phyloP scores from a whole-genome alignment of 2,329 filamentous ascomycete species.

The Rutstroemia sp. region DNA sequence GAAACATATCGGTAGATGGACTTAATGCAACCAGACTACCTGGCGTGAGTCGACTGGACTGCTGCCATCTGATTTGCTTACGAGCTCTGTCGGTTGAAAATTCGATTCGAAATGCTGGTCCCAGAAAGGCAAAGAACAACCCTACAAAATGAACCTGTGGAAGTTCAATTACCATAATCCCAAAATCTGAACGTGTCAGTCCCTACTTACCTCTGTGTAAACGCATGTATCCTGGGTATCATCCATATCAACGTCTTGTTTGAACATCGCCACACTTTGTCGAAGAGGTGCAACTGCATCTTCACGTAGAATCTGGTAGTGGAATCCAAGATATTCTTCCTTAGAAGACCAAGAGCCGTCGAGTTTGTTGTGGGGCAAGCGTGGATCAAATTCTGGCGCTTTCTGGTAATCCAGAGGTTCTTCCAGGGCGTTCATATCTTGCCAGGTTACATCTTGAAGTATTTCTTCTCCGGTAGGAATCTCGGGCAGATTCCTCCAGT shows the following conservation, averaged over 20 bases:
- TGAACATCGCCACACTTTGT: conserved; percentile 53
- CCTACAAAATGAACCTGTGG: conserved; percentile 58
- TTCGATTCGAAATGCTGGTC: conserved; percentile 58
- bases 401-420: conserved; percentile 22
- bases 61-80: conserved; percentile 58
- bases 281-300: conserved; percentile 66
- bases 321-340: conserved; percentile 60
- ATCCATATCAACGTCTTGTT: conserved; percentile 41
- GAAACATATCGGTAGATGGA: conserved; percentile 52
- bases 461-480: conserved; percentile 49
- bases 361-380: conserved; percentile 42
- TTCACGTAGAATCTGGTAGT: conserved; percentile 70
- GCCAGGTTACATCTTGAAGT: conserved; percentile 22
- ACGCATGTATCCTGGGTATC: conserved; percentile 55
- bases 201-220: conserved; percentile 56
- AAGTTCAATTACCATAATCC: neutral
- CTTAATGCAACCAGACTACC: conserved; percentile 49
- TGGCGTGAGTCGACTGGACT: conserved; percentile 43
- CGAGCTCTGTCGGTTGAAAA: conserved; percentile 62
- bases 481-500: conserved; percentile 40
- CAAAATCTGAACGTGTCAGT: neutral
- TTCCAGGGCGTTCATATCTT: neutral
- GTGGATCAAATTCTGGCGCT: conserved; percentile 1
- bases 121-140: conserved; percentile 53
- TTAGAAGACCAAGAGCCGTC: conserved; percentile 51